Percentiles rank a stretch among this genome's conserved stretches.
These are phyloP conservation scores for Setaria italica DNA, from an alignment of 202 grass and related monocot species.

Conservation along the genomic window DNA sequence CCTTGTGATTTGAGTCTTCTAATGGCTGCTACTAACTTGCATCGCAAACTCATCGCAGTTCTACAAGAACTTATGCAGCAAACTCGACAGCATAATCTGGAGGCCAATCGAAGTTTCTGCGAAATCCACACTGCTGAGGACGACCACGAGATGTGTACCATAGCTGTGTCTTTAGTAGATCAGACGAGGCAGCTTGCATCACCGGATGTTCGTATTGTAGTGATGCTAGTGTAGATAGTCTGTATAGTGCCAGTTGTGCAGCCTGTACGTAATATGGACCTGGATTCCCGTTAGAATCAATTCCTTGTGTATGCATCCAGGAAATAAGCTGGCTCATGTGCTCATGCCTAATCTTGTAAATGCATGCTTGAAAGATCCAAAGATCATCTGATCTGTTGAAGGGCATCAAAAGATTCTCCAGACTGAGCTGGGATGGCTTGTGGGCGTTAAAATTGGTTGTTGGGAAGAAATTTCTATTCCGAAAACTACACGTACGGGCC, in stretches of 20 bases:
- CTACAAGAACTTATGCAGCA: conserved; percentile 86
- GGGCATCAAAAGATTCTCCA: not conserved
- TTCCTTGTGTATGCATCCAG: conserved; percentile 5
- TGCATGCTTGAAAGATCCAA: not conserved
- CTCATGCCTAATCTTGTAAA: conserved; percentile 1
- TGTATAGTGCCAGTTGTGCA: conserved; percentile 39
- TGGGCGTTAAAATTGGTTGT: not conserved
- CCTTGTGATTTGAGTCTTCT: not conserved
- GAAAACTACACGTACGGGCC: not conserved
- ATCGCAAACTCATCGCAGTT: conserved; percentile 53
- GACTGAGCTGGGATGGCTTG: not conserved
- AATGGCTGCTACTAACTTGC: conserved; percentile 32
- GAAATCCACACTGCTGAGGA: conserved; percentile 55
- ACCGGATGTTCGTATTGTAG: not conserved
- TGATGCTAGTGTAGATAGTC: conserved; percentile 33
- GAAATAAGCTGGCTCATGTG: conserved; percentile 10
- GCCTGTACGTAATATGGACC: conserved; percentile 19
- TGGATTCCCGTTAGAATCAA: not conserved
- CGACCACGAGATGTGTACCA: conserved; percentile 40
- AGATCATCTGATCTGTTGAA: not conserved
- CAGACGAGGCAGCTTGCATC: conserved; percentile 9
- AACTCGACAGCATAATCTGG: conserved; percentile 82
- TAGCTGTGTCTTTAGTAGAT: conserved; percentile 39
- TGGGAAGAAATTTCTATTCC: not conserved
- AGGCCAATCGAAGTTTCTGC: conserved; percentile 56